Evolutionary conservation across 768 basidiomycete species (phyloP).

Genomic region (Ramaria sp.): DNA sequence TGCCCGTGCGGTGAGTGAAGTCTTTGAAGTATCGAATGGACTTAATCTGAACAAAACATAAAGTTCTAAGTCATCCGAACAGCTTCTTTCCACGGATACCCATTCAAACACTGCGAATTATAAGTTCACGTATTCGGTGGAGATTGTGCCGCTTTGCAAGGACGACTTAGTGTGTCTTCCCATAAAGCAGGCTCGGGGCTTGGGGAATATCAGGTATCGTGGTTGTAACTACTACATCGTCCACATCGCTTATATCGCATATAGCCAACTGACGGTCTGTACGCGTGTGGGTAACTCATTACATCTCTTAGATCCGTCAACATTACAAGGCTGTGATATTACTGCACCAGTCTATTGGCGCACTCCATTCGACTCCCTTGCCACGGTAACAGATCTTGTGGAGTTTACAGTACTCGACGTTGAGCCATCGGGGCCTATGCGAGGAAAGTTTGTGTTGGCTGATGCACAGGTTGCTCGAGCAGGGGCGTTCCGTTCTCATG

Average conservation of each 20-base stretch:
- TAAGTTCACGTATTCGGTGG: constrained; percentile 96
- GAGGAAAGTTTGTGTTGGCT: constrained; percentile 75
- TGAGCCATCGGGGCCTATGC: constrained; percentile 64
- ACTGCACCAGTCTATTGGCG: constrained; percentile 81
- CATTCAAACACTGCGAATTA: constrained; percentile 90
- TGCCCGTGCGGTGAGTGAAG: constrained; percentile 66
- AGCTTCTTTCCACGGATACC: constrained; percentile 85
- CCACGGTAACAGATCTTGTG: constrained; percentile 72
- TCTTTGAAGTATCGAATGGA: constrained; percentile 4
- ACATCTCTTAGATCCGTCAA: constrained; percentile 82
- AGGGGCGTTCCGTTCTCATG: constrained; percentile 63
- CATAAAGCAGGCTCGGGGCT: constrained; percentile 63
- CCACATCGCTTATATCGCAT: neutral
- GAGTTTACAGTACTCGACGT: constrained; percentile 95
- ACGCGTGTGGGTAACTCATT: constrained; percentile 86
- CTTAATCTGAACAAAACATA: neutral
- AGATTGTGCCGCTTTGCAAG: constrained; percentile 95
- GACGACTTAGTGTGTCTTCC: constrained; percentile 94
- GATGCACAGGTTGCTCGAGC: constrained; percentile 86
- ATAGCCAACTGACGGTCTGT: constrained; percentile 70
- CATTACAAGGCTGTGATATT: constrained; percentile 77
- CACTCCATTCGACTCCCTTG: constrained; percentile 77
- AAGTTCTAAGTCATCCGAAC: constrained; percentile 90
- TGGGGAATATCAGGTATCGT: constrained; percentile 67
- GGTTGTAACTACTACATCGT: neutral